Percentiles rank a stretch among this genome's conserved stretches.
These are phyloP conservation scores for Fomitopsis betulina DNA, from an alignment of 1,284 basidiomycete genomes.

Conservation along the genomic window DNA sequence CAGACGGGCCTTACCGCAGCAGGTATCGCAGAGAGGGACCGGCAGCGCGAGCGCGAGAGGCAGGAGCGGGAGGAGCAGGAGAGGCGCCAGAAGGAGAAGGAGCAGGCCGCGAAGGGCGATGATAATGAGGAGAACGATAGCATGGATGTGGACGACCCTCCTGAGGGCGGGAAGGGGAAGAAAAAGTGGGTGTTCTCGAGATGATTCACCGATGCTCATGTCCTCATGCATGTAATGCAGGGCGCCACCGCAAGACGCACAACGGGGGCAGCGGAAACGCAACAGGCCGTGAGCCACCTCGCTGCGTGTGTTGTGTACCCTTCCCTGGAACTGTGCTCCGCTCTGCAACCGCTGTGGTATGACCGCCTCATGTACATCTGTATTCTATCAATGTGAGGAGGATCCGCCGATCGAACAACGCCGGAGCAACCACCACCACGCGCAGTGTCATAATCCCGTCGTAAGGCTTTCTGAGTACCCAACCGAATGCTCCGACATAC, in stretches of 20 bases:
- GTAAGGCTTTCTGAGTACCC: too few species aligned
- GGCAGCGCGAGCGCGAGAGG: slow-evolving; percentile 9
- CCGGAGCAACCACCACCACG: background rate
- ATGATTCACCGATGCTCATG: background rate
- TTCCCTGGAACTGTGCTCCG: background rate
- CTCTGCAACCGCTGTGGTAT: background rate
- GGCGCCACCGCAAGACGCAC: slow-evolving; percentile 11
- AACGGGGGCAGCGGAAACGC: slow-evolving; percentile 9
- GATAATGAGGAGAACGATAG: slow-evolving; percentile 25
- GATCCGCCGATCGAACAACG: background rate
- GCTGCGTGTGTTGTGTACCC: background rate
- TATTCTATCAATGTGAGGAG: background rate
- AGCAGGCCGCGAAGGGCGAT: slow-evolving; percentile 26
- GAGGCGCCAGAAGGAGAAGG: slow-evolving; percentile 16
- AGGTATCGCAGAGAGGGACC: slow-evolving; percentile 17
- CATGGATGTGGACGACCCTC: slow-evolving; percentile 48
- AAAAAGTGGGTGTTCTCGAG: slow-evolving; percentile 40
- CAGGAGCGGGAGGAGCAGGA: slow-evolving; percentile 14
- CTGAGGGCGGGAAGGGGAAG: slow-evolving; percentile 38
- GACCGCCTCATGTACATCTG: background rate
- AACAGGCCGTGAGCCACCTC: background rate
- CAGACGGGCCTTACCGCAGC: slow-evolving; percentile 22
- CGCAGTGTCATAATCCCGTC: background rate
- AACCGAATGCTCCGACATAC: too few species aligned
- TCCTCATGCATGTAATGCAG: slow-evolving; percentile 8